These are phyloP conservation scores for Elsinoe perseae DNA, from an alignment of 2,329 filamentous ascomycete genomes.

Conservation along the genomic window DNA sequence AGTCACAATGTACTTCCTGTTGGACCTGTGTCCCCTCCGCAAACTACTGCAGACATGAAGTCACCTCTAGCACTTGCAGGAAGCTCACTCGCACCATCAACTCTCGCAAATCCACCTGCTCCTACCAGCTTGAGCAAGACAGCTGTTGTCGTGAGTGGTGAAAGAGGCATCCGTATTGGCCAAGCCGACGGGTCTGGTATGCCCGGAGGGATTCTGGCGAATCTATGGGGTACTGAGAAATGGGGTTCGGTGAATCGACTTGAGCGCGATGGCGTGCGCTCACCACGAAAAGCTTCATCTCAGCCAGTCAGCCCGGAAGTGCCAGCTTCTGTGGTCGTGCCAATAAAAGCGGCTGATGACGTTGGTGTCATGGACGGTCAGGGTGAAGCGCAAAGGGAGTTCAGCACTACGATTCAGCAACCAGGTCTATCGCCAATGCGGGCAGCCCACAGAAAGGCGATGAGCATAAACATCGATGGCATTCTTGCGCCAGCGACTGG, in stretches of 20 bases:
- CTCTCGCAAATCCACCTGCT: slow-evolving; percentile 73
- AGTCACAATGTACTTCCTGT: slow-evolving; percentile 72
- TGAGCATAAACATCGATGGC: slow-evolving; percentile 43
- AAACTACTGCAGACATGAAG: slow-evolving; percentile 25
- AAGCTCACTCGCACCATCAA: slow-evolving; percentile 69
- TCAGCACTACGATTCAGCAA: slow-evolving; percentile 18
- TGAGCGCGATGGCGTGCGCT: slow-evolving; percentile 42
- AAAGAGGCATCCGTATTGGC: slow-evolving; percentile 58
- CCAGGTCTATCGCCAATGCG: slow-evolving; percentile 20
- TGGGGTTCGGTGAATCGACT: slow-evolving; percentile 64
- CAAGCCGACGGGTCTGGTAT: slow-evolving; percentile 57
- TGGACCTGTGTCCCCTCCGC: slow-evolving; percentile 39
- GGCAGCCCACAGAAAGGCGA: slow-evolving; percentile 46
- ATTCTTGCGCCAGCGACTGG: slow-evolving; percentile 17
- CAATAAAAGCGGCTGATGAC: slow-evolving; percentile 25
- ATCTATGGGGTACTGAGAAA: slow-evolving; percentile 84
- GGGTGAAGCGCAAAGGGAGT: slow-evolving; percentile 14
- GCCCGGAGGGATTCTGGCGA: slow-evolving; percentile 80
- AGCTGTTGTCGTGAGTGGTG: slow-evolving; percentile 72
- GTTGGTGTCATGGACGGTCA: slow-evolving; percentile 27
- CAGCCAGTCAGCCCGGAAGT: slow-evolving; percentile 18
- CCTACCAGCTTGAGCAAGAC: slow-evolving; percentile 79
- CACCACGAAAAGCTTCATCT: slow-evolving; percentile 26
- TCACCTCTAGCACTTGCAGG: slow-evolving; percentile 33
- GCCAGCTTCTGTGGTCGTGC: slow-evolving; percentile 14